Evolutionary conservation across 805 yeast genomes (phyloP), one percentile per base, ranked within the genome.

Genomic region (Jamesozyma spencerorum): DNA sequence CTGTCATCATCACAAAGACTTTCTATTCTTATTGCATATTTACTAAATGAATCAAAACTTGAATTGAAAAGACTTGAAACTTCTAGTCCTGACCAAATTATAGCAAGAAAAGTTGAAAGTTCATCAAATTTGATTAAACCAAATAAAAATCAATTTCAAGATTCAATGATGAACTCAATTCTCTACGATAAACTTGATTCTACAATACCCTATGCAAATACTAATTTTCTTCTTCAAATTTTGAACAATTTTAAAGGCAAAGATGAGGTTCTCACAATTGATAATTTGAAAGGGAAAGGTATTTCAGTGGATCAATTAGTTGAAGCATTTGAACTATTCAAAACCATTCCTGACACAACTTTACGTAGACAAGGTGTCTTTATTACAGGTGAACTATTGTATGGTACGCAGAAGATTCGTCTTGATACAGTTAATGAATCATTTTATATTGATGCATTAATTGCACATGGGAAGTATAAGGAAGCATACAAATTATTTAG

Each of bases 371-470:
- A 57, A 46, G 66, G 71, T 31, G 47, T 69, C 37, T 61, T 58
- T 42, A 43, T 61, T 18, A 47, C 72, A 2, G 78, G 76, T 3
- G 63, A 62, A 28, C 44, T 74, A 45, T 50, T 75, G 18, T 74
- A 74, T 42, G 41, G 58, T 1, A 44, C 62, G 3, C 62, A 64
- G 3, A 68, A 62, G n/a, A 63, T 68, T 14, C 60, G 72, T 38
- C 63, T 72, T 44, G 79, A 75, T 51, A 70, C 71, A 1, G 60
- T 72, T 15, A 73, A 72, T 48, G 79, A 74, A 50, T 65, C 69
- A 2, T 64, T 71, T 31, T 74, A 67, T 47, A 69, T 75, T 17
- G 72, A 69, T 40, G 48, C 75, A 1, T 55, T 75, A 32, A 51
- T 68, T 15, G 51, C 55, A 5, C 59, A 55, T 46, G 58, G 60